Conservation (phyloP, 495 filamentous ascomycete species). For the Aspergillus nidulans region DNA sequence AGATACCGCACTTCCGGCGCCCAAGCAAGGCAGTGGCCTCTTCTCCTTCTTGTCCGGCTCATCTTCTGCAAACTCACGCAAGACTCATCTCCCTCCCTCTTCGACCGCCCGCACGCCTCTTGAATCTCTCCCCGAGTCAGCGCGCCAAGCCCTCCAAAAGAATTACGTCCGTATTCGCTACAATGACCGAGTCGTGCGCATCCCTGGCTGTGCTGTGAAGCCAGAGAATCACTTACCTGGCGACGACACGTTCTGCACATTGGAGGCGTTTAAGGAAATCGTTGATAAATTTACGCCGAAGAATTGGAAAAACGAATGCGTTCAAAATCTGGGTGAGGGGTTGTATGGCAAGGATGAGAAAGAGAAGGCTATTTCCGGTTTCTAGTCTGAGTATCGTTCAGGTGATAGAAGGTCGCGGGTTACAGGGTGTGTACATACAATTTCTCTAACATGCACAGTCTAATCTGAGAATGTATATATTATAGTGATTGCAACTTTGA, state of each 20-base stretch:
- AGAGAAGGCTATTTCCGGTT: constrained; percentile 33
- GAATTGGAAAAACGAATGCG: constrained; percentile 74
- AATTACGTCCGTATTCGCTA: constrained; percentile 95
- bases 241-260: constrained; percentile 86
- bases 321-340: constrained; percentile 54
- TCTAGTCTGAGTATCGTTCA: constrained; percentile 19
- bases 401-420: not conserved
- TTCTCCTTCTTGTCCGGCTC: constrained; percentile 31
- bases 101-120: constrained; percentile 34
- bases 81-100: constrained; percentile 20
- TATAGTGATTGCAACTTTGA: not conserved
- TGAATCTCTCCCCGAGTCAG: constrained; percentile 25
- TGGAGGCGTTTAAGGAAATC: constrained; percentile 86
- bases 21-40: constrained; percentile 20
- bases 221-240: constrained; percentile 81
- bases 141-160: constrained; percentile 49
- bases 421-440: not conserved
- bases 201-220: constrained; percentile 72
- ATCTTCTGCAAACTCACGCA: constrained; percentile 13
- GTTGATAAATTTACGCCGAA: constrained; percentile 84
- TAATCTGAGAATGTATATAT: not conserved
- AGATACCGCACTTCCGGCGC: not conserved
- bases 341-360: constrained; percentile 34
- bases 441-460: not conserved
- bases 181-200: constrained; percentile 74